Percentiles rank a stretch among this genome's conserved stretches.
phyloP scores from a whole-genome alignment of 192 early-diverging fungal species.

The Coemansia sp. region DNA sequence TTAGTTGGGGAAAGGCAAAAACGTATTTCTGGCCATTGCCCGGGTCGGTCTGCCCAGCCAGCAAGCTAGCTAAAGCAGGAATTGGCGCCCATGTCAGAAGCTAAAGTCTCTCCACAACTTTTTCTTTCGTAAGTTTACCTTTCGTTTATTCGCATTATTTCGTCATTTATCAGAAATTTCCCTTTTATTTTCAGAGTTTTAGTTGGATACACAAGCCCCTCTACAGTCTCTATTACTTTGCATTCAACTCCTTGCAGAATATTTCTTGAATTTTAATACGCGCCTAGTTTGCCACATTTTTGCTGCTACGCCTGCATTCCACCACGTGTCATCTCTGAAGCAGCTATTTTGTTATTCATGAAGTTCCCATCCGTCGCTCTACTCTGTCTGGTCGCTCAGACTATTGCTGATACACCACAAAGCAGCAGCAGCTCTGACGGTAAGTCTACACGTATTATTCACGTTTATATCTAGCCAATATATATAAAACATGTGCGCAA shows the following conservation, averaged over 20 bases:
- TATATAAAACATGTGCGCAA: not conserved
- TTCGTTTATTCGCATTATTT: not conserved
- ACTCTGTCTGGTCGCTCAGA: not conserved
- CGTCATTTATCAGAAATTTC: not conserved
- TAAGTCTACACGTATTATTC: not conserved
- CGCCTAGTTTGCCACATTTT: not conserved
- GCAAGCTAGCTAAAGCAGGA: too few relatives aligned
- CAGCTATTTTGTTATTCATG: not conserved
- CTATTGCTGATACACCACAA: not conserved
- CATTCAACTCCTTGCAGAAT: not conserved
- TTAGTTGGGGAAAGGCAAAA: too few relatives aligned
- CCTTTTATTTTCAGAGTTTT: not conserved
- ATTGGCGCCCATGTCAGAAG: too few relatives aligned
- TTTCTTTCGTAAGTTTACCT: not conserved
- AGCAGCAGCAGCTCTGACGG: constrained; percentile 1
- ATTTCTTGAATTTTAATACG: not conserved
- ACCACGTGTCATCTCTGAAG: not conserved
- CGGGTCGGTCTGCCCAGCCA: too few relatives aligned
- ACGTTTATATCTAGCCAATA: not conserved
- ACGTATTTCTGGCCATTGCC: too few relatives aligned
- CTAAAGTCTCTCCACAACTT: not conserved
- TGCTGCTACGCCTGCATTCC: not conserved
- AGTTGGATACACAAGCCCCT: too few relatives aligned
- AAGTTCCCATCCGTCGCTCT: constrained; percentile 6
- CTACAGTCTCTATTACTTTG: not conserved